Base-by-base conservation (phyloP, 2,329 filamentous ascomycete genomes). In the Hymenoscyphus linearis region DNA sequence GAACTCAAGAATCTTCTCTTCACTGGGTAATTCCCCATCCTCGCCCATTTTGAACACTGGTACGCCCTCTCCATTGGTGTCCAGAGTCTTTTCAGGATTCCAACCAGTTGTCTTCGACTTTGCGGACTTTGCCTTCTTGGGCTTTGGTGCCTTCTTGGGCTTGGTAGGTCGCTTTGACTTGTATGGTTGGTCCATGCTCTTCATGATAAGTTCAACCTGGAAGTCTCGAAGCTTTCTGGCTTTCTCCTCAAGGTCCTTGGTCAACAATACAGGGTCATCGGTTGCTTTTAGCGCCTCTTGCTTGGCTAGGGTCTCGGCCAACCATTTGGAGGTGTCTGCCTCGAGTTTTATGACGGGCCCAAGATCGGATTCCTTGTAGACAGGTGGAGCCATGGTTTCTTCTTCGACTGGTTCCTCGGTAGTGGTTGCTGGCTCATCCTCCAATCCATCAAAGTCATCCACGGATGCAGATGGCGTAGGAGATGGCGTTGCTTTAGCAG, bases 281-380 rank as follows among this genome's bases (percentile, higher is more conserved):
- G 86, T 85, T 1, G 80, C 76, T 16, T 81, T 77, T 2, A 96
- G 83, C 67, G 85, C 86, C 34, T 86, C 83, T 75, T 98, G 93
- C 68, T 83, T 82, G 2, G 81, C 78, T 55, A 90, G 76, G 72
- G 89, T 88, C 66, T 88, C 83, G 35, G 86, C 82, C 22, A 99
- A 80, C 93, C 93, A 99, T 22, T 82, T 79, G 16, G 81, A 77
- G 18, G 87, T 84, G 14, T 83, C 81, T 31, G 85, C 82, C 70
- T 87, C 84, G 18, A 85, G 77, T 12, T 83, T 80, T 57, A n/a
- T 86, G 82, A 26, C 95, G 78, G 55, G 81, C 78, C 50, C 79
- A 35, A 96, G 78, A 70, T 98, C 93, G 34, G 88, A 84, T 9
- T 85, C 77, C 0, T 82, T 87, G 77, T 96, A 96, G 40, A 89